Evolutionary conservation across 192 early-diverging fungal species (phyloP).

Genomic region (Phycomyces blakesleeanus): DNA sequence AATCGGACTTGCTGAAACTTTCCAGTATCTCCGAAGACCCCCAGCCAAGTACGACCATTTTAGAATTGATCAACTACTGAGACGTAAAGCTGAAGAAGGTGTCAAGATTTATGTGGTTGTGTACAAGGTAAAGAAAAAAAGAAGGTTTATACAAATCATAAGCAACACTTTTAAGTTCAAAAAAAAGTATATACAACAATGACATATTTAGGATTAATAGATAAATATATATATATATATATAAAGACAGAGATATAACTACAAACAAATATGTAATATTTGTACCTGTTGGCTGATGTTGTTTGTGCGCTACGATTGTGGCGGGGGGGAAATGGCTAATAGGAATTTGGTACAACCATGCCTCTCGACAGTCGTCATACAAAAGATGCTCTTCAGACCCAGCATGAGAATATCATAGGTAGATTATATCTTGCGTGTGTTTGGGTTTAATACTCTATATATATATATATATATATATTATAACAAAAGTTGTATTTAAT

Average conservation of each 20-base stretch:
- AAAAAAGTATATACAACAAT: too few species aligned
- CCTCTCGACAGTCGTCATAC: slow-evolving; percentile 75
- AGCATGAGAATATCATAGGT: slow-evolving; percentile 75
- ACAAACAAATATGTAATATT: too few species aligned
- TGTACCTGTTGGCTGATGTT: too few species aligned
- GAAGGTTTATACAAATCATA: too few species aligned
- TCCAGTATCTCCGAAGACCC: slow-evolving; percentile 75
- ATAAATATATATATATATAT: slow-evolving; percentile 1
- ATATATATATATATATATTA: too few species aligned
- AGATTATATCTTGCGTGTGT: neutral
- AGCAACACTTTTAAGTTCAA: neutral
- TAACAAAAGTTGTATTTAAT: too few species aligned
- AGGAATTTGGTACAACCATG: slow-evolving; percentile 71
- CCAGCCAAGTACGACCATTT: slow-evolving; percentile 70
- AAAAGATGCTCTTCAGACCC: slow-evolving; percentile 64
- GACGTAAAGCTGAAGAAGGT: slow-evolving; percentile 79
- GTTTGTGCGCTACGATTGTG: neutral
- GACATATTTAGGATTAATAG: too few species aligned
- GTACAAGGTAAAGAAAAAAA: slow-evolving; percentile 80
- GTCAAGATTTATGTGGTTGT: slow-evolving; percentile 85
- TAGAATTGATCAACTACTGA: slow-evolving; percentile 73
- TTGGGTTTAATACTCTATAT: too few species aligned
- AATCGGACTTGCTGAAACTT: too few species aligned
- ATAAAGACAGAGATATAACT: neutral
- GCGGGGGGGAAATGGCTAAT: neutral